Evolutionary conservation across 2,329 filamentous ascomycete genomes (phyloP), one percentile per base, ranked within the genome.

Genomic region (Nemania diffusa): DNA sequence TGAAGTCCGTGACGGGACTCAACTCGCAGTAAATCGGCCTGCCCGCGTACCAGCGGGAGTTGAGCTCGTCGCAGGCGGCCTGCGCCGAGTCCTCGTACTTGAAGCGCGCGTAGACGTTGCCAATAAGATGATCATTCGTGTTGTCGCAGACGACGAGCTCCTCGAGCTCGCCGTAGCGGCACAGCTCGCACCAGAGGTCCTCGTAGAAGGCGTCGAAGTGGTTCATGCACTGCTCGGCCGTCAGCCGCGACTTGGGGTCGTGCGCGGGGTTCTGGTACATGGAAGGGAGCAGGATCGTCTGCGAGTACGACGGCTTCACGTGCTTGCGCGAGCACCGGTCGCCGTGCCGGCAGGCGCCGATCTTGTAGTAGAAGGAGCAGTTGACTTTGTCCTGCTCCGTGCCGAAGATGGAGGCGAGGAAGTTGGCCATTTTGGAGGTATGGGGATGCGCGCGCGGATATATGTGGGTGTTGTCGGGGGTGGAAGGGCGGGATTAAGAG

Each of bases 291-390:
- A 99, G 91, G 81, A 99, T 94, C 22, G 96, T 99, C 82, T 99
- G 96, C 71, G 89, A 92, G 88, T 99, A 99, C 24, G 94, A 97
- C 0, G 96, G 96, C 85, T 99, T 99, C 85, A 99, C 96, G 83
- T 99, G 96, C 83, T 99, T 99, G 76, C 96, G 91, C 69, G 92
- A 97, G 87, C 96, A 99, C 78, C 96, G 93, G 84, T 99, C 96
- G 79, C 96, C 96, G 86, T 99, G 96, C 70, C 96, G 91, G 86
- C 96, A 99, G 62, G 96, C 96, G 80, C 96, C 96, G 81, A 99
- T 99, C 86, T 99, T 99, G 92, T 97, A 94, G 90, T 99, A 99
- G 89, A 99, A 99, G 65, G 92, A 96, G 88, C 96, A 97, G 88
- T 98, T 97, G 85, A 97, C 94, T 80, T 95, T 99, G 90, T 99